These are phyloP conservation scores for Barnettozyma wickerhamii DNA, from an alignment of 805 yeast genomes.

Conservation along the genomic window DNA sequence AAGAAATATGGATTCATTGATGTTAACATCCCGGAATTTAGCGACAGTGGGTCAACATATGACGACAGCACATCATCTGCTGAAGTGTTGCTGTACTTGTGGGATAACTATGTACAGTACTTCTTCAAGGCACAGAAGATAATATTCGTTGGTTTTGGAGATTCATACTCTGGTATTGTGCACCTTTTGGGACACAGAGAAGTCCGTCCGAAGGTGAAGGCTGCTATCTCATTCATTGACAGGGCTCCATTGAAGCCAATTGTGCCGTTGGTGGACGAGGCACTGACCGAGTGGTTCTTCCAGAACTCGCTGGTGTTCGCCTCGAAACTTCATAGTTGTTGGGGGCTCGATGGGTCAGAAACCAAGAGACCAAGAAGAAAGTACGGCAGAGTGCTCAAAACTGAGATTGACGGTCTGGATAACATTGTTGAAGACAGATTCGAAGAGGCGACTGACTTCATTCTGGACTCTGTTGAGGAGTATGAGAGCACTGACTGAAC, in stretches of 20 bases:
- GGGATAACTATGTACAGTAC: conserved; percentile 88
- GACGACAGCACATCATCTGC: conserved; percentile 46
- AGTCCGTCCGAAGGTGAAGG: conserved; percentile 58
- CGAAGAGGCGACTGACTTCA: conserved; percentile 81
- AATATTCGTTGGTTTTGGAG: conserved; percentile 85
- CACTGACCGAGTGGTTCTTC: conserved; percentile 87
- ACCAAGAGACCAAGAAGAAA: conserved; percentile 80
- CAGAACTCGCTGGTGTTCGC: conserved; percentile 82
- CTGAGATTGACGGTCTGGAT: conserved; percentile 68
- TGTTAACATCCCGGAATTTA: conserved; percentile 64
- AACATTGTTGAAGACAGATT: conserved; percentile 77
- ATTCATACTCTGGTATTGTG: conserved; percentile 80
- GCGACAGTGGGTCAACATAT: conserved; percentile 43
- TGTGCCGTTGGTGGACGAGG: conserved; percentile 85
- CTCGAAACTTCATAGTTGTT: conserved; percentile 67
- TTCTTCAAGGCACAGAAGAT: conserved; percentile 60
- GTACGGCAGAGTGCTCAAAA: conserved; percentile 81
- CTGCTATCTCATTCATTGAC: conserved; percentile 67
- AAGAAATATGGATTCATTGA: conserved; percentile 77
- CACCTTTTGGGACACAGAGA: conserved; percentile 84
- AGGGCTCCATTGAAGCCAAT: conserved; percentile 68
- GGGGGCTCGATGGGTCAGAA: conserved; percentile 54
- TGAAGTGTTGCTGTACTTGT: conserved; percentile 70
- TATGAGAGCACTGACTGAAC: conserved; percentile 37
- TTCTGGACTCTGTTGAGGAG: conserved; percentile 74